Conservation (phyloP, 208 protist genomes). For the Blechomonas ayalai region DNA sequence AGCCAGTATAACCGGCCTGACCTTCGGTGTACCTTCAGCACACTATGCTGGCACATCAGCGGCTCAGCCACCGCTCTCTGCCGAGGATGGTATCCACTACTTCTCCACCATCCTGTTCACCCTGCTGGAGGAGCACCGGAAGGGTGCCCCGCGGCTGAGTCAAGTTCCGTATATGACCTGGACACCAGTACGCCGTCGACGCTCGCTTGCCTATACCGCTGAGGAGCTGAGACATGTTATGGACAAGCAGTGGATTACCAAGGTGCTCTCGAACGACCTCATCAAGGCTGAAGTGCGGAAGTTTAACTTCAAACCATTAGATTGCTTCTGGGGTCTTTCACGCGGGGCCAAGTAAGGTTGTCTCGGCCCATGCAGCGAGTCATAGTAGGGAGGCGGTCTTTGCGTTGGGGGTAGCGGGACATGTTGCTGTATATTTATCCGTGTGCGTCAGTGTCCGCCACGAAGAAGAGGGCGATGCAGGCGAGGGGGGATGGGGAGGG, state of each 20-base stretch:
- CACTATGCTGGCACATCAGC: too few relatives aligned
- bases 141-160: slow-evolving; percentile 7
- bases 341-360: background rate
- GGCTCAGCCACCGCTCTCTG: too few relatives aligned
- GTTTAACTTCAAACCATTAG: slow-evolving; percentile 43
- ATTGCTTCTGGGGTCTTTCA: slow-evolving; percentile 67
- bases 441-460: too few relatives aligned
- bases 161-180: slow-evolving; percentile 85
- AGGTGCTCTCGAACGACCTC: slow-evolving; percentile 31
- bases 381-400: too few relatives aligned
- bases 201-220: slow-evolving; percentile 31
- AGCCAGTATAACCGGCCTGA: slow-evolving; percentile 60
- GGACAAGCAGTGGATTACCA: slow-evolving; percentile 67
- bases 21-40: slow-evolving; percentile 34
- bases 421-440: too few relatives aligned
- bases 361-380: too few relatives aligned
- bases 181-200: slow-evolving; percentile 59
- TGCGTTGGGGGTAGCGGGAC: too few relatives aligned
- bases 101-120: slow-evolving; percentile 78
- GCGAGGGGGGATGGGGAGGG: too few relatives aligned
- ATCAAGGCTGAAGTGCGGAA: slow-evolving; percentile 31
- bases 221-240: slow-evolving; percentile 63
- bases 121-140: slow-evolving; percentile 71
- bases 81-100: slow-evolving; percentile 71
- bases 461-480: too few relatives aligned